Conservation (phyloP, 169 alveolate genomes). For the Cryptosporidium ryanae region DNA sequence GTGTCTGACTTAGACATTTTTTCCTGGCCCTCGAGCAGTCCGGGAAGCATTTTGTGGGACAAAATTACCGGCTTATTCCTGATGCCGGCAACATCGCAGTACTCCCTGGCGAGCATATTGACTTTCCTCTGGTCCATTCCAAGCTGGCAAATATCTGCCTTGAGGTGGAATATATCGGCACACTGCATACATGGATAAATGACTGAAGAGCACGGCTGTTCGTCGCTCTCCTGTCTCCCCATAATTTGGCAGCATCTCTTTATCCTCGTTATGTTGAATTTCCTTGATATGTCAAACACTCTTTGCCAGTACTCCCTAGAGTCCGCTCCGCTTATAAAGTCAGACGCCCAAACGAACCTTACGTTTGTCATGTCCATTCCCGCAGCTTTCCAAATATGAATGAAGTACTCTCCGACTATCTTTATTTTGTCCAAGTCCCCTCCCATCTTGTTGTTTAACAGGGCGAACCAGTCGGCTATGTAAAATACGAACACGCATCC, state of each 20-base stretch:
- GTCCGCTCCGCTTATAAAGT: slow-evolving; percentile 92
- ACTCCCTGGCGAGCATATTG: slow-evolving; percentile 98
- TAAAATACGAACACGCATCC: slow-evolving; percentile 98
- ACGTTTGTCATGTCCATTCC: slow-evolving; percentile 98
- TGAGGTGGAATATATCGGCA: slow-evolving; percentile 96
- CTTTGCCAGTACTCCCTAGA: slow-evolving; percentile 96
- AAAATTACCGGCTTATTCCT: slow-evolving; percentile 91
- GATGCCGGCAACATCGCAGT: slow-evolving; percentile 87
- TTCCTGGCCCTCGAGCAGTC: slow-evolving; percentile 96
- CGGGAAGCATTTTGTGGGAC: slow-evolving; percentile 96
- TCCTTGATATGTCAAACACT: slow-evolving; percentile 95
- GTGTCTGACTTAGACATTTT: slow-evolving; percentile 96
- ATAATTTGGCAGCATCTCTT: slow-evolving; percentile 97
- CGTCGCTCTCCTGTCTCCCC: slow-evolving; percentile 98
- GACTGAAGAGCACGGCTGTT: slow-evolving; percentile 91
- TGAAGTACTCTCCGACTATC: slow-evolving; percentile 96
- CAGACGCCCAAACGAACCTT: slow-evolving; percentile 98
- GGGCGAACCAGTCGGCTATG: slow-evolving; percentile 99
- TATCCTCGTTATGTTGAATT: slow-evolving; percentile 91
- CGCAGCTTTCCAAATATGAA: slow-evolving; percentile 99
- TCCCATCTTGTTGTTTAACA: slow-evolving; percentile 98
- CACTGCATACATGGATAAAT: slow-evolving; percentile 96
- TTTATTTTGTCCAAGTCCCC: slow-evolving; percentile 95
- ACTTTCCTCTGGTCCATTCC: slow-evolving; percentile 99
- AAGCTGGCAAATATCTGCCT: slow-evolving; percentile 98